Percentiles rank a stretch among this genome's conserved stretches.
These are phyloP conservation scores for Leishmania mexicana DNA, from an alignment of 208 protist species.

Conservation along the genomic window DNA sequence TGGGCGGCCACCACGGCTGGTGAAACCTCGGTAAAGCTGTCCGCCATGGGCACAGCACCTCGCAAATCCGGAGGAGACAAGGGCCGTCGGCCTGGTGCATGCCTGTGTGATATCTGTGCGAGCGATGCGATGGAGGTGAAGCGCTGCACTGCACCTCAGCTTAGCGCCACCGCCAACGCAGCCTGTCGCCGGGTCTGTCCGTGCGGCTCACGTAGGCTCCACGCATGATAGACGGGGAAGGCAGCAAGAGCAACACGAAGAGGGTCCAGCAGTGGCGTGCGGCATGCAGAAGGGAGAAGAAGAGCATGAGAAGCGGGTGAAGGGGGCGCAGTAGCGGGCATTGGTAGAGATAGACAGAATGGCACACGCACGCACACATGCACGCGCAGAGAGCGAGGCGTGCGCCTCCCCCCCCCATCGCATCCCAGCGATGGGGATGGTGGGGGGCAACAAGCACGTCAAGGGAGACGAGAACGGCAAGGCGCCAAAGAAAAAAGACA, in stretches of 20 bases:
- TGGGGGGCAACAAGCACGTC: background rate
- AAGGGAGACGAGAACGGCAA: conserved; percentile 2
- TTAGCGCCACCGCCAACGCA: background rate
- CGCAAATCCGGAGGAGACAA: background rate
- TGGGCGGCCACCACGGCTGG: conserved; percentile 19
- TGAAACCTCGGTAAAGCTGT: conserved; percentile 21
- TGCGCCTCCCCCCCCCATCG: background rate
- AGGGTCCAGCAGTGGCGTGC: background rate
- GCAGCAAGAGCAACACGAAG: background rate
- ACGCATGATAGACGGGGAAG: background rate
- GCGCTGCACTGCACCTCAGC: background rate
- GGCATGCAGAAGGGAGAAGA: background rate
- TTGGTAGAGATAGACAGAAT: background rate
- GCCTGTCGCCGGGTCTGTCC: background rate
- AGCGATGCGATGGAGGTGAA: background rate
- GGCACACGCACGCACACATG: background rate
- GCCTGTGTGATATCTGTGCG: conserved; percentile 6
- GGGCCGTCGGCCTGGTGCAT: background rate
- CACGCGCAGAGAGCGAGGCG: background rate
- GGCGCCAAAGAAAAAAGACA: background rate
- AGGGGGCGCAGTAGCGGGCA: background rate
- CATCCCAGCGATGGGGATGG: background rate
- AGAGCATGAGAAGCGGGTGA: background rate
- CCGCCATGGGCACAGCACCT: conserved; percentile 12
- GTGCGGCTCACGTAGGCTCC: background rate